Evolutionary conservation across 2,329 filamentous ascomycete genomes (phyloP).

Genomic region (Botrytis pseudocinerea): DNA sequence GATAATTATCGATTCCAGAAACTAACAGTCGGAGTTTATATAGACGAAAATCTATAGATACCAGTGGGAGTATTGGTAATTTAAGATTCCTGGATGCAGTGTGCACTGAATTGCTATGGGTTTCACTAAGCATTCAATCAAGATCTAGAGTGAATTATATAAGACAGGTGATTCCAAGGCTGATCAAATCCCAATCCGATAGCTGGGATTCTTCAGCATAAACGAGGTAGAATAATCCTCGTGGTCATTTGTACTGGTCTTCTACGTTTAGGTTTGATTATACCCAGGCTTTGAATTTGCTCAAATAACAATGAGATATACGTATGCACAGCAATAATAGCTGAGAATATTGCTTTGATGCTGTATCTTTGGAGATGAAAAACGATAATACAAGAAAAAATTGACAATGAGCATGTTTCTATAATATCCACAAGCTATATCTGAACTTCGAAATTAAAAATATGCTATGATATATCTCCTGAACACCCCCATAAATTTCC

Average conservation of each 20-base stretch:
- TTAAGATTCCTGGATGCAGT: neutral
- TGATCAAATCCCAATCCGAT: neutral
- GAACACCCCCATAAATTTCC: neutral
- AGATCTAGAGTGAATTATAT: neutral
- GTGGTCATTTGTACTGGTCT: neutral
- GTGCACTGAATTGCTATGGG: too few species aligned
- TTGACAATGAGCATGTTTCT: neutral
- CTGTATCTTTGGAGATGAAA: neutral
- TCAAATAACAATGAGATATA: neutral
- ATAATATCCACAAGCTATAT: neutral
- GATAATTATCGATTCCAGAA: neutral
- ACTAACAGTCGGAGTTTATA: neutral
- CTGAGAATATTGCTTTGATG: accelerated
- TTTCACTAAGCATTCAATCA: neutral
- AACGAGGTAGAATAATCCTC: accelerated
- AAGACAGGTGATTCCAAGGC: neutral
- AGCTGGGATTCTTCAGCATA: neutral
- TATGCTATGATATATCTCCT: neutral
- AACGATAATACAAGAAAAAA: accelerated
- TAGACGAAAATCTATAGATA: neutral
- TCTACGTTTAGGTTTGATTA: neutral
- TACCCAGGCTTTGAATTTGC: neutral
- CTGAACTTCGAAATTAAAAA: neutral
- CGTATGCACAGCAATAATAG: neutral
- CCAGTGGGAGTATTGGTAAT: accelerated